These are phyloP conservation scores for Conidiobolus incongruus DNA, from an alignment of 371 early-diverging fungal species.

Conservation along the genomic window DNA sequence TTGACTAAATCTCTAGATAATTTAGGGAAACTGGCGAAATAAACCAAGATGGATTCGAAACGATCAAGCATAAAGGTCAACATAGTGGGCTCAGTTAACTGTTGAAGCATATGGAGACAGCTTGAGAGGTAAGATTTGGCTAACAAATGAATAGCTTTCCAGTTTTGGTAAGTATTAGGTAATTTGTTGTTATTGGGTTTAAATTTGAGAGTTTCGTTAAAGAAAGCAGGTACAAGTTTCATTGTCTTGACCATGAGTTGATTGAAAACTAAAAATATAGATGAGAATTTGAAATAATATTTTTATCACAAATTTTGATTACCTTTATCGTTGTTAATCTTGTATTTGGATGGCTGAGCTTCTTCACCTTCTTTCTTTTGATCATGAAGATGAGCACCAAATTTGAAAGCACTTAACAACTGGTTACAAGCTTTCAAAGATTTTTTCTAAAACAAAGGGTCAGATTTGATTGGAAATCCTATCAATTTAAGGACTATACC, in stretches of 20 bases:
- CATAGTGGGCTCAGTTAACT: slow-evolving; percentile 62
- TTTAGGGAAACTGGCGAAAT: slow-evolving; percentile 62
- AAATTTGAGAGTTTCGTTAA: slow-evolving; percentile 22
- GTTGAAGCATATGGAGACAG: slow-evolving; percentile 38
- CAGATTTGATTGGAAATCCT: not conserved
- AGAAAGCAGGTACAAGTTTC: slow-evolving; percentile 24
- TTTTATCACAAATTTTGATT: slow-evolving; percentile 9
- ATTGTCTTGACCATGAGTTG: slow-evolving; percentile 37
- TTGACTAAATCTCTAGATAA: slow-evolving; percentile 53
- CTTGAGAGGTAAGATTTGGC: slow-evolving; percentile 56
- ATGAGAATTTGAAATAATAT: slow-evolving; percentile 7
- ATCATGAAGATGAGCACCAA: slow-evolving; percentile 57
- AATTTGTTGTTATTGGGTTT: slow-evolving; percentile 6
- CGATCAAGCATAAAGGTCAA: slow-evolving; percentile 54
- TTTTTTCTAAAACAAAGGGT: slow-evolving; percentile 11
- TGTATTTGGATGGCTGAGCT: slow-evolving; percentile 20
- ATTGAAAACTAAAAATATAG: slow-evolving; percentile 40
- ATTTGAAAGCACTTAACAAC: slow-evolving; percentile 57
- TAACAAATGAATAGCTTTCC: slow-evolving; percentile 9
- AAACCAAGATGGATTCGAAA: slow-evolving; percentile 42
- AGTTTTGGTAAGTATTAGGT: not conserved
- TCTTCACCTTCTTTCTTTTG: slow-evolving; percentile 6
- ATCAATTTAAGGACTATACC: slow-evolving; percentile 1
- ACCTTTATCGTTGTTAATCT: slow-evolving; percentile 26
- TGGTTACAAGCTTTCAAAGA: slow-evolving; percentile 34